Evolutionary conservation across 768 basidiomycete genomes (phyloP).

Genomic region (Boletus pseudopeckii): DNA sequence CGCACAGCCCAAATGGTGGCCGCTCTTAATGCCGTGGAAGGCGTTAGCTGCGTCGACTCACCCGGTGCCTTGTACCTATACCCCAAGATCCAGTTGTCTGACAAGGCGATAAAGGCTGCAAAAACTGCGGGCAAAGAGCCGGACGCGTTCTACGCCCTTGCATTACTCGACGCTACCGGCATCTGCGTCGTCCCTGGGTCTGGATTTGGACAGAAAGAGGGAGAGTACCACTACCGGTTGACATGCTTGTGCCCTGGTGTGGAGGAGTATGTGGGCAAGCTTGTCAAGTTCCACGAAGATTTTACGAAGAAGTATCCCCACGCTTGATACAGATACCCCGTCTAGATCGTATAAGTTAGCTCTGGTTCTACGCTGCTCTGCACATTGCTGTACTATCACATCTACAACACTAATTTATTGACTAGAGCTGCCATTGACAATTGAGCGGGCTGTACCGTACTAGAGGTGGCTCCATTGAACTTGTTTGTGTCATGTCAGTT

Average conservation of each 20-base stretch:
- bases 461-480: no score
- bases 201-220: constrained; percentile 92
- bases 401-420: not conserved
- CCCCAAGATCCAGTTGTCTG: constrained; percentile 75
- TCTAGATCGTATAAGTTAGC: not conserved
- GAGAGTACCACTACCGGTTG: constrained; percentile 86
- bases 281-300: constrained; percentile 69
- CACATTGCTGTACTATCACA: constrained; percentile 1
- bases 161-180: constrained; percentile 81
- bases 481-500: constrained; percentile 11
- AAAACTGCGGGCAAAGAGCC: constrained; percentile 69
- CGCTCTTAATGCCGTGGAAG: constrained; percentile 77
- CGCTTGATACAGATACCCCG: constrained; percentile 10
- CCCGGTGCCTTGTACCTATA: constrained; percentile 94
- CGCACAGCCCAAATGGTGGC: constrained; percentile 72
- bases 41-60: constrained; percentile 86
- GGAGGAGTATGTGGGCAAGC: constrained; percentile 84
- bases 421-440: not conserved
- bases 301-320: constrained; percentile 51
- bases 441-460: no score
- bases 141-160: constrained; percentile 86
- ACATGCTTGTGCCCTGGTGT: constrained; percentile 95
- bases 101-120: constrained; percentile 72
- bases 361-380: not conserved
- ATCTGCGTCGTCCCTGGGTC: constrained; percentile 93